Conservation (phyloP, 83 land plant species). For the Larix sibirica region DNA sequence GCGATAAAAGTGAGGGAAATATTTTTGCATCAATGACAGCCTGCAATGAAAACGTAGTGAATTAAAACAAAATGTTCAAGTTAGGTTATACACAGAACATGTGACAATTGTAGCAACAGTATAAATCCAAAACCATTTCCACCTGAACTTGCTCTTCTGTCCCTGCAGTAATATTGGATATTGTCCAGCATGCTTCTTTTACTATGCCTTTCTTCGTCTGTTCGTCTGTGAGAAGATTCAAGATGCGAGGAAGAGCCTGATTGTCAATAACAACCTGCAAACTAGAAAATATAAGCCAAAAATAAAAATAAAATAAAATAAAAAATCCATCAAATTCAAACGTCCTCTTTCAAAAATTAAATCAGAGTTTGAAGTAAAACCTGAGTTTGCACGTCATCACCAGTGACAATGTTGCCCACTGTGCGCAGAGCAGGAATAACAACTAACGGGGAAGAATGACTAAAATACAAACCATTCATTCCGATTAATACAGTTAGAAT, state of each 20-base stretch:
- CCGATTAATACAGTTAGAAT: background rate
- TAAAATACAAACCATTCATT: background rate
- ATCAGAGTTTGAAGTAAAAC: slow-evolving; percentile 16
- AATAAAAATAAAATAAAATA: no score
- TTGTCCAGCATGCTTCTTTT: slow-evolving; percentile 75
- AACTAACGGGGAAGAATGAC: slow-evolving; percentile 55
- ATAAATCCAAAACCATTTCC: no score
- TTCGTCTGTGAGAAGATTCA: slow-evolving; percentile 24
- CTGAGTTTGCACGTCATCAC: slow-evolving; percentile 75
- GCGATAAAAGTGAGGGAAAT: slow-evolving; percentile 38
- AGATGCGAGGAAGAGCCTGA: slow-evolving; percentile 43
- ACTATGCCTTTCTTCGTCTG: slow-evolving; percentile 53
- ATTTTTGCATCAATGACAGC: slow-evolving; percentile 43
- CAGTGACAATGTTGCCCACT: slow-evolving; percentile 74
- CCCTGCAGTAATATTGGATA: slow-evolving; percentile 73
- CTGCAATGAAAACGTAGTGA: background rate
- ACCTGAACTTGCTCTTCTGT: slow-evolving; percentile 65
- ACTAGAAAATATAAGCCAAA: background rate
- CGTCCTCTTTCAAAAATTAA: no score
- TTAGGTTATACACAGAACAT: background rate
- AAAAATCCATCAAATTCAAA: background rate
- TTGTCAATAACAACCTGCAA: slow-evolving; percentile 49
- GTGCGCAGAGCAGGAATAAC: slow-evolving; percentile 62
- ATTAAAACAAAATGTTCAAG: background rate
- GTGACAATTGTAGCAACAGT: no score